Evolutionary conservation across 768 basidiomycete genomes (phyloP).

Genomic region (Xanthoconium stramineum): DNA sequence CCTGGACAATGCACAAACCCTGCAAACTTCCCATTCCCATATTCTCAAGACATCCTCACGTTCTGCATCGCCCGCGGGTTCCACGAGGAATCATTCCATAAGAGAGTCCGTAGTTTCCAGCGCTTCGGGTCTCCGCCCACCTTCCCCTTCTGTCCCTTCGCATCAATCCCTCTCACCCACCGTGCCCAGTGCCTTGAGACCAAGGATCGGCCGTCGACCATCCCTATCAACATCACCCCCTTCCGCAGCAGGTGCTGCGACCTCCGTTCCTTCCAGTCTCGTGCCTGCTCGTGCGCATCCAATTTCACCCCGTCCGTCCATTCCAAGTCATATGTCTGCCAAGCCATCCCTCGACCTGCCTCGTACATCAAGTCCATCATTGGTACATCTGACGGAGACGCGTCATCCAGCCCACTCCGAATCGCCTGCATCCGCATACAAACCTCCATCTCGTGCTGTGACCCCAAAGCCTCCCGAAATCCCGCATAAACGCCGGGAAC

Average conservation of each 20-base stretch:
- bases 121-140: conserved; percentile 17
- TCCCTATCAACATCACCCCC: conserved; percentile 41
- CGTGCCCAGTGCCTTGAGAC: conserved; percentile 34
- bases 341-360: conserved; percentile 21
- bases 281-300: conserved; percentile 22
- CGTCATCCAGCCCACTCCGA: conserved; percentile 20
- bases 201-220: conserved; percentile 39
- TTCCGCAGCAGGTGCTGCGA: conserved; percentile 23
- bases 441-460: conserved; percentile 26
- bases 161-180: conserved; percentile 18
- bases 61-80: conserved; percentile 40
- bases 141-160: conserved; percentile 19
- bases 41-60: conserved; percentile 32
- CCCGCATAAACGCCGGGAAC: conserved; percentile 43
- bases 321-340: conserved; percentile 8
- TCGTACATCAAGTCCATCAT: conserved; percentile 19
- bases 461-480: conserved; percentile 33
- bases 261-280: conserved; percentile 24
- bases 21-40: conserved; percentile 24
- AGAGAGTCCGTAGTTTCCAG: conserved; percentile 23
- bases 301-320: conserved; percentile 23
- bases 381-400: conserved; percentile 4
- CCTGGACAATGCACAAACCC: conserved; percentile 23
- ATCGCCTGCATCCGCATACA: conserved; percentile 16
- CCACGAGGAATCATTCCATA: conserved; percentile 20